Percentiles rank a stretch among this genome's conserved stretches.
phyloP scores from a whole-genome alignment of 2,329 filamentous ascomycete genomes.

The Pyrenophora tritici-repentis region DNA sequence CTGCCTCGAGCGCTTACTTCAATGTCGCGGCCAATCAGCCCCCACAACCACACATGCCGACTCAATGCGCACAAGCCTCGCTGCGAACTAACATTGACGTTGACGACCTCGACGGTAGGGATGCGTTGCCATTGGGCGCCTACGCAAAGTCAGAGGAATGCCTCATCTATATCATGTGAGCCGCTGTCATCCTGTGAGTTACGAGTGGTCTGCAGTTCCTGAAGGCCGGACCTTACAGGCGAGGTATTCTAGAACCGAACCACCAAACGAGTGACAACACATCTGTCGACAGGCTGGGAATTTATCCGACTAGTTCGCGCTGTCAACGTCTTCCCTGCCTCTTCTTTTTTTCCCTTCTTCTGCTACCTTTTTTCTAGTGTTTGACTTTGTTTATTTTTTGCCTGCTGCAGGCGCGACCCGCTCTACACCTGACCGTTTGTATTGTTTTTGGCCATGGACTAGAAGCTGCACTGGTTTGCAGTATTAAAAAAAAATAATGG shows the following conservation, averaged over 20 bases:
- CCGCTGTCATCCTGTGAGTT: slow-evolving; percentile 25
- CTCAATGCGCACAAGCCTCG: slow-evolving; percentile 27
- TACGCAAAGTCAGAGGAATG: slow-evolving; percentile 5
- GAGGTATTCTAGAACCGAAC: slow-evolving; percentile 19
- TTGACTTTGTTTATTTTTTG: slow-evolving; percentile 15
- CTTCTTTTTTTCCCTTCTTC: slow-evolving; percentile 8
- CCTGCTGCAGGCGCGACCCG: slow-evolving; percentile 13
- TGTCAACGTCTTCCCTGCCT: slow-evolving; percentile 7
- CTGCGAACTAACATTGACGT: slow-evolving; percentile 23
- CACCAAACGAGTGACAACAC: slow-evolving; percentile 19
- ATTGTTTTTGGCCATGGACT: slow-evolving; percentile 20
- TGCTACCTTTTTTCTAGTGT: slow-evolving; percentile 6
- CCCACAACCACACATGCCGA: slow-evolving; percentile 4
- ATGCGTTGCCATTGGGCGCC: slow-evolving; percentile 26
- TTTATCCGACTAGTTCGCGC: slow-evolving; percentile 7
- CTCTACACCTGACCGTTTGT: slow-evolving; percentile 5
- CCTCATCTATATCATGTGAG: slow-evolving; percentile 27
- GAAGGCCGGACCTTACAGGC: slow-evolving; percentile 25
- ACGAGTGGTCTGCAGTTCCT: slow-evolving; percentile 28
- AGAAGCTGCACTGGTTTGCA: slow-evolving; percentile 38
- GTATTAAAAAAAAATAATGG: slow-evolving; percentile 21
- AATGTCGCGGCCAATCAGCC: slow-evolving; percentile 22
- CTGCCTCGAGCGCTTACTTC: slow-evolving; percentile 29
- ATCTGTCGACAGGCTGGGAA: slow-evolving; percentile 9
- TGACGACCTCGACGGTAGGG: slow-evolving; percentile 22